Conservation (phyloP, 2,329 filamentous ascomycete species). For the Aspergillus ibericus region DNA sequence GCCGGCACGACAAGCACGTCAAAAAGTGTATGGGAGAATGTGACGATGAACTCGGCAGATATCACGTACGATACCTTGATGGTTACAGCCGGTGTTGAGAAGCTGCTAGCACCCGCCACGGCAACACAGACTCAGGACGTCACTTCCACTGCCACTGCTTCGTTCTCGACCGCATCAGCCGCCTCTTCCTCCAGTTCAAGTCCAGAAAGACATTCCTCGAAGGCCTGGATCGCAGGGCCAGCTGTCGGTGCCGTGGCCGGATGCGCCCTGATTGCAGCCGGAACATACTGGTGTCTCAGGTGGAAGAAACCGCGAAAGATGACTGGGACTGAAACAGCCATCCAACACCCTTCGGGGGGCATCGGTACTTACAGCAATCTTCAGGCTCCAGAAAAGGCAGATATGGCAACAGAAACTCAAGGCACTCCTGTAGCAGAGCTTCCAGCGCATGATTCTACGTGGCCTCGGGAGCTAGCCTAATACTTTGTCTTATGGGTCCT, state of each 20-base stretch:
- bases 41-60: not conserved
- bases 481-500: not conserved
- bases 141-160: not conserved
- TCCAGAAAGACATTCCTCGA: not conserved
- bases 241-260: not conserved
- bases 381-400: not conserved
- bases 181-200: not conserved
- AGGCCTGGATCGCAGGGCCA: not conserved
- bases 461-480: not conserved
- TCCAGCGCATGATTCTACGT: not conserved
- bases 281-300: not conserved
- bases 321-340: too few species aligned
- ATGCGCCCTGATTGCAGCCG: not conserved
- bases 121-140: not conserved
- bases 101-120: not conserved
- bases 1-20: not conserved
- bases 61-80: not conserved
- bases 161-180: not conserved
- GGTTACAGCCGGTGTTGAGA: not conserved
- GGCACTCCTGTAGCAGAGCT: not conserved
- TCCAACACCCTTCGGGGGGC: not conserved
- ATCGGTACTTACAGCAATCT: not conserved
- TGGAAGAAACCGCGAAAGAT: not conserved
- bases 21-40: too few species aligned
- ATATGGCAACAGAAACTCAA: not conserved